Base-by-base conservation (phyloP, 1,284 basidiomycete species). In the Irpex sp. region DNA sequence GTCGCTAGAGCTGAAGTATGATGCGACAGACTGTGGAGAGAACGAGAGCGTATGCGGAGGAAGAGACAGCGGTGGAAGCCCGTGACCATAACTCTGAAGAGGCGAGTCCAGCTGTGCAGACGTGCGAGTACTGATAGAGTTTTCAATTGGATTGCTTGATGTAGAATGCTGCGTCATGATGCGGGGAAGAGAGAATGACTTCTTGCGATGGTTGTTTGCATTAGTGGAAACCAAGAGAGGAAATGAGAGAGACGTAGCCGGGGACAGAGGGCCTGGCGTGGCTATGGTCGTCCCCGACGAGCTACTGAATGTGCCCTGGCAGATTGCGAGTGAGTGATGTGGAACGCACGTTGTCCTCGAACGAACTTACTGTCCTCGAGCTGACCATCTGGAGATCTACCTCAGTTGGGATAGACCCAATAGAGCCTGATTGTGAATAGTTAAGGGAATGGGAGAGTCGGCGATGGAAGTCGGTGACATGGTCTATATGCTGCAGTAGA, bases 381-480 rank as follows among this genome's bases (percentile, higher is more conserved):
- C 17, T 37, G 54, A 9, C 15, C 21, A 17, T 56, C 54, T 26
- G 54, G 3, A 36, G 8, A 37, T 56, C 54, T 17, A 11, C 31
- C 54, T 36, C 54, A 3, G 54, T 37, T 13, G 54, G n/a, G 9
- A 36, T 37, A 31, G 54, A 56, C 8, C 17, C 51, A 11, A 52
- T 31, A 3, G 51, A 52, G 26, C 17, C 54, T 13, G 54, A 11
- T n/a, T 37, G 54, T 31, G 17, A 15, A 56, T 56, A 31, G 54
- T 64, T 11, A 60, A 62, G 15, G 37, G 64, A 59, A 44, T 59
- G 70, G 52, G 74, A 75, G 19, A 76, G 69, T 56, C 69, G 70
- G 61, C 68, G 70, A 38, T 75, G 75, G 57, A 75, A 76, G 58
- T 72, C 67, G 52, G 69, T 64, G 62, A 76, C 73, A 51, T 67